These are phyloP conservation scores for Boletellus deceptivus DNA, from an alignment of 1,284 basidiomycete species.

Conservation along the genomic window DNA sequence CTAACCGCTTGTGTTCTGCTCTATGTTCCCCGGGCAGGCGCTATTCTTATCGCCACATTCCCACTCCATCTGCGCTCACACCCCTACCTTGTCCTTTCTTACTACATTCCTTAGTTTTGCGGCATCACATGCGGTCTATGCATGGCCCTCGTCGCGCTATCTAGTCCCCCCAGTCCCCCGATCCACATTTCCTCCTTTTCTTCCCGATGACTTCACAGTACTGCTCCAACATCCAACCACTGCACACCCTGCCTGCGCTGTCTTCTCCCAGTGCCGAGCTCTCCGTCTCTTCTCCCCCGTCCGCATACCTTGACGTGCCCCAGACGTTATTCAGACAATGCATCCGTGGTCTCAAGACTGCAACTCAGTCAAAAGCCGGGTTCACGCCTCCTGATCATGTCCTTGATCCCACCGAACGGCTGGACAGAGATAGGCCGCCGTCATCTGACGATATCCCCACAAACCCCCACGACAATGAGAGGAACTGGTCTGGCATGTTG, in stretches of 20 bases:
- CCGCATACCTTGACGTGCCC: conserved; percentile 25
- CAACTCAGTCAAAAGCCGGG: conserved; percentile 50
- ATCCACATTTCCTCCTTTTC: conserved; percentile 42
- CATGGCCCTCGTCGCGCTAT: conserved; percentile 51
- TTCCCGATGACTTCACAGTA: conserved; percentile 49
- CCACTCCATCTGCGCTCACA: conserved; percentile 7
- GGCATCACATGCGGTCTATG: conserved; percentile 29
- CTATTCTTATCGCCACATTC: conserved; percentile 21
- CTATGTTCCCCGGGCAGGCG: conserved; percentile 17
- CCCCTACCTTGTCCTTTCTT: conserved; percentile 10
- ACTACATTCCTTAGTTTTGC: conserved; percentile 10
- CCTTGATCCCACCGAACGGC: conserved; percentile 45
- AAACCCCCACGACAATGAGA: conserved; percentile 31
- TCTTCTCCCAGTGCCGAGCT: conserved; percentile 44
- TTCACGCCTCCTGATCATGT: conserved; percentile 33
- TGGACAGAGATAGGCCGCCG: conserved; percentile 41
- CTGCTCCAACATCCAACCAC: conserved; percentile 36
- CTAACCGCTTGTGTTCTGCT: conserved; percentile 14
- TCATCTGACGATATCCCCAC: conserved; percentile 31
- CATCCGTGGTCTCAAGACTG: conserved; percentile 59
- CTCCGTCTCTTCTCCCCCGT: conserved; percentile 26
- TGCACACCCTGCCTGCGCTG: conserved; percentile 36
- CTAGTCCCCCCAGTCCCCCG: conserved; percentile 32
- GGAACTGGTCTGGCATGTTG: conserved; percentile 39
- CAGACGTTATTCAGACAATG: conserved; percentile 57